Conservation (phyloP, 176 grass and related monocot species). For the barley (Hordeum vulgare) region DNA sequence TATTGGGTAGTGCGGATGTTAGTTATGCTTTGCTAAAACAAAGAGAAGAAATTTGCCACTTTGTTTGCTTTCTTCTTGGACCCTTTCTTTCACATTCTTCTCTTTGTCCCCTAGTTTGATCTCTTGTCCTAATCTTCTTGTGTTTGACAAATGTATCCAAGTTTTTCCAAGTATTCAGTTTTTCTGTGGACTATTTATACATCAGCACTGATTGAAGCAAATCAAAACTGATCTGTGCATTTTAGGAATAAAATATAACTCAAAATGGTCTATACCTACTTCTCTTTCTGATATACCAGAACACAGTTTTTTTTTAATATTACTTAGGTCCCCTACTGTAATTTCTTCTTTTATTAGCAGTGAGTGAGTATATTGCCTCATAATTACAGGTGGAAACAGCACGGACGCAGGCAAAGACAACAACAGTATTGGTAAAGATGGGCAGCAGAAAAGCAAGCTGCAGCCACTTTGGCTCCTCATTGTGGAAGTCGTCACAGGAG, state of each 20-base stretch:
- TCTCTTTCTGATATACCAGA: neutral
- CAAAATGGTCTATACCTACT: neutral
- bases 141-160: neutral
- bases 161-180: neutral
- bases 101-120: constrained; percentile 16
- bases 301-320: neutral
- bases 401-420: neutral
- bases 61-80: constrained; percentile 24
- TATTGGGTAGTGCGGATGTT: neutral
- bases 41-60: neutral
- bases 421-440: neutral
- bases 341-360: neutral
- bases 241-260: neutral
- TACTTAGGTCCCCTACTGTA: neutral
- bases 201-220: neutral
- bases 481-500: constrained; percentile 53
- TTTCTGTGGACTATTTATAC: neutral
- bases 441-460: constrained; percentile 24
- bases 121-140: constrained; percentile 10
- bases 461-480: constrained; percentile 86
- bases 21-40: constrained; percentile 19
- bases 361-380: neutral
- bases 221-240: neutral
- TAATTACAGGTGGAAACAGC: constrained; percentile 63
- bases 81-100: constrained; percentile 9